Evolutionary conservation across 2,329 filamentous ascomycete species (phyloP).

Genomic region (Graphilbum fragrans): DNA sequence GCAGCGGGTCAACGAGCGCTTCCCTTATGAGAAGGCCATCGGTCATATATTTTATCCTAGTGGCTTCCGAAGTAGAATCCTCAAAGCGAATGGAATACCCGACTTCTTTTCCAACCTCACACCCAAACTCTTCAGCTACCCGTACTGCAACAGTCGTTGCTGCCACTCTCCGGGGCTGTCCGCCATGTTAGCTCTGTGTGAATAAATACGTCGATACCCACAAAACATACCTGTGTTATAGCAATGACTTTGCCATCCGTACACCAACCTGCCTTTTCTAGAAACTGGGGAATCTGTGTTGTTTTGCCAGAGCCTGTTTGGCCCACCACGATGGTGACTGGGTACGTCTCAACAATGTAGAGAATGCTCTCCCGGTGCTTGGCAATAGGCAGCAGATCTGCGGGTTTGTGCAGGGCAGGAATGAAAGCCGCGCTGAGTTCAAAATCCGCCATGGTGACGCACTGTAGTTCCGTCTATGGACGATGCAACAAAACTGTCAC

Average conservation of each 20-base stretch:
- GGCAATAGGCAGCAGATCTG: conserved; percentile 74
- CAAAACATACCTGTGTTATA: conserved; percentile 59
- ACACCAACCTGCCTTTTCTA: conserved; percentile 84
- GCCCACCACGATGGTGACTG: conserved; percentile 80
- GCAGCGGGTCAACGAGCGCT: conserved; percentile 79
- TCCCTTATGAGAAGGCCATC: conserved; percentile 87
- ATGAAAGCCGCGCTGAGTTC: conserved; percentile 52
- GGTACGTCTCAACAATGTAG: conserved; percentile 74
- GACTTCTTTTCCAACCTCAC: conserved; percentile 77
- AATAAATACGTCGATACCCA: not conserved
- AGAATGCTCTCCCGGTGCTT: conserved; percentile 68
- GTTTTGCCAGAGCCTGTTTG: conserved; percentile 95
- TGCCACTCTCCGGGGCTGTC: conserved; percentile 77
- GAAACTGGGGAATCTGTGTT: conserved; percentile 86
- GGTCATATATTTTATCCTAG: conserved; percentile 88
- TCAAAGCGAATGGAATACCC: conserved; percentile 91
- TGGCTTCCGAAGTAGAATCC: conserved; percentile 75
- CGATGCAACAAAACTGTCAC: too few species aligned
- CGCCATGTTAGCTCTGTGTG: not conserved
- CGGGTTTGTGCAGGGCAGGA: conserved; percentile 74
- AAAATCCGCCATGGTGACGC: conserved; percentile 37
- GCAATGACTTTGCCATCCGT: conserved; percentile 70
- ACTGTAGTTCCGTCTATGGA: too few species aligned
- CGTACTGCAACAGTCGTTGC: conserved; percentile 80
- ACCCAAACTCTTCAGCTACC: conserved; percentile 81